Percentiles rank a stretch among this genome's conserved stretches.
phyloP scores from a whole-genome alignment of 805 yeast species.

The Ogataea haglerorum region DNA sequence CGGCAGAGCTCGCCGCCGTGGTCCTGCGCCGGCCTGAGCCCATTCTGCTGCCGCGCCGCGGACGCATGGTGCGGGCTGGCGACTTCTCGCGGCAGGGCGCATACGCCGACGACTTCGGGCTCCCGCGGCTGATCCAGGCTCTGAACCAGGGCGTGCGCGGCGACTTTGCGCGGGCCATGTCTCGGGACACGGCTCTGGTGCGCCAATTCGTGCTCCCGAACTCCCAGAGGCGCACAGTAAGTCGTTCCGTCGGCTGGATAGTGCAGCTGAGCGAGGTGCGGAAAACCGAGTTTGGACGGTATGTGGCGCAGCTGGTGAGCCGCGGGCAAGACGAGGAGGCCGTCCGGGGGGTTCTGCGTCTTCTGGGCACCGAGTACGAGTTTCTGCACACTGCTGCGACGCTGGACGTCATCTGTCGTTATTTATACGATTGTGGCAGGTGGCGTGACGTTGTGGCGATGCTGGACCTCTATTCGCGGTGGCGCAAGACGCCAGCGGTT shows the following conservation, averaged over 20 bases:
- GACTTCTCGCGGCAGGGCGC: neutral
- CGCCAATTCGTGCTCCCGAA: neutral
- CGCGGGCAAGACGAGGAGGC: neutral
- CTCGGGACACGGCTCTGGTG: neutral
- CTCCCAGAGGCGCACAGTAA: neutral
- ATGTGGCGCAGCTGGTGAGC: neutral
- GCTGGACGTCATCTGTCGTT: constrained; percentile 3
- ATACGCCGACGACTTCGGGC: neutral
- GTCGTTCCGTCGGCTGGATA: neutral
- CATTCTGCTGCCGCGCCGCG: neutral
- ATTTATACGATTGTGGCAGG: neutral
- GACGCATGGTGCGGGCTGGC: neutral
- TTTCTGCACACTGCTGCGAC: constrained; percentile 1
- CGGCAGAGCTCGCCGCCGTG: neutral
- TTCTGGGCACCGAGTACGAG: constrained; percentile 3
- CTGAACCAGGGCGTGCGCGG: neutral
- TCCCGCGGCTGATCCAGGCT: neutral
- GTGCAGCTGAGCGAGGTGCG: neutral
- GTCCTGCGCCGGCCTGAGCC: neutral
- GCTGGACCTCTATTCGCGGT: neutral
- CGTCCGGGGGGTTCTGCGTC: neutral
- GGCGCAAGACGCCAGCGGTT: neutral
- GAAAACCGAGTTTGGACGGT: neutral
- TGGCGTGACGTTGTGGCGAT: neutral
- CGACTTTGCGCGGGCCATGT: neutral